Percentiles rank a stretch among this genome's conserved stretches.
These are phyloP conservation scores for Diacronema lutheri DNA, from an alignment of 78 protist species.

Conservation along the genomic window DNA sequence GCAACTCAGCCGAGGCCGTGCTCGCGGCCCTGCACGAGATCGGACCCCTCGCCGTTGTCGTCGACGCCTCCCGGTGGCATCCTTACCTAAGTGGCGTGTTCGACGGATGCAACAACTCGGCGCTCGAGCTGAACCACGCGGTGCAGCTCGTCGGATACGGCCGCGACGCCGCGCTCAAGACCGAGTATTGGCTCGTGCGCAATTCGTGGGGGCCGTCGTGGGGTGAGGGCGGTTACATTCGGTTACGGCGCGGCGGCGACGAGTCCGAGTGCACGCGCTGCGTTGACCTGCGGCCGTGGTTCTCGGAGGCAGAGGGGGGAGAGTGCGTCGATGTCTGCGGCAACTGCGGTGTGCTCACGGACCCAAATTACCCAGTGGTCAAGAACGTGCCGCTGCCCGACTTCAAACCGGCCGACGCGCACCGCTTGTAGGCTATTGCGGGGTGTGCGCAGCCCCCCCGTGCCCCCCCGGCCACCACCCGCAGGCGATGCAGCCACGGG, in stretches of 20 bases:
- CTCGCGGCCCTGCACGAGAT: not conserved
- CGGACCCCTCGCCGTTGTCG: not conserved
- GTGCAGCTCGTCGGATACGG: not conserved
- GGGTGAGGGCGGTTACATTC: conserved; percentile 10
- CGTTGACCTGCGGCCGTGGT: not conserved
- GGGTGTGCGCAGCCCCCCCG: too few relatives aligned
- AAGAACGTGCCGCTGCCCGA: too few relatives aligned
- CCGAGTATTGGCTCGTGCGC: conserved; percentile 51
- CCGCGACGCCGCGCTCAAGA: too few relatives aligned
- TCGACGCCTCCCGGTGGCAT: not conserved
- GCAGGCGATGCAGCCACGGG: too few relatives aligned
- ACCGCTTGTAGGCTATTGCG: too few relatives aligned
- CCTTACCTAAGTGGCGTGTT: not conserved
- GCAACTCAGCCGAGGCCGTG: not conserved
- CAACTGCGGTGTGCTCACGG: not conserved
- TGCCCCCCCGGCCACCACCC: too few relatives aligned
- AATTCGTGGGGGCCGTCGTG: conserved; percentile 29
- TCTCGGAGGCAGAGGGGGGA: not conserved
- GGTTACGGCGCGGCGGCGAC: not conserved
- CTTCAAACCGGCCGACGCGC: too few relatives aligned
- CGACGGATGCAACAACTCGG: not conserved
- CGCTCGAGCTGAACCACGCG: not conserved
- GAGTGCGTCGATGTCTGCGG: not conserved
- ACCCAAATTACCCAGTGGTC: not conserved
- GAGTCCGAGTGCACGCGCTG: not conserved